Evolutionary conservation across 768 basidiomycete species (phyloP).

Genomic region (Suillus tomentosus): DNA sequence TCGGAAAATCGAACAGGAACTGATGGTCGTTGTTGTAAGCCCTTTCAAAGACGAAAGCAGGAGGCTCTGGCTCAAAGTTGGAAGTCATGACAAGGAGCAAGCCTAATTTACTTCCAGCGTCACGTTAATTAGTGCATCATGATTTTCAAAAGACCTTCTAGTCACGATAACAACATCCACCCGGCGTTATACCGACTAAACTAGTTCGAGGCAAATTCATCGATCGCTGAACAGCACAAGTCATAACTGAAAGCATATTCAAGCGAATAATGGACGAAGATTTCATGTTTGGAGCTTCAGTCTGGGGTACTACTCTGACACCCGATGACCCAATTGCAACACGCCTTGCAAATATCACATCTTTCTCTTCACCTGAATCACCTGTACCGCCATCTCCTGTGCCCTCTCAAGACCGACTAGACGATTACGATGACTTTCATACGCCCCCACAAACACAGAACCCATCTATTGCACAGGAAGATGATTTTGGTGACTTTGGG

Average conservation of each 20-base stretch:
- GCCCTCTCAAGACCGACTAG: constrained; percentile 39
- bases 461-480: constrained; percentile 47
- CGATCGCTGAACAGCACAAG: constrained; percentile 16
- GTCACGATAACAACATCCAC: constrained; percentile 9
- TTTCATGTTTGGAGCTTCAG: constrained; percentile 67
- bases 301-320: constrained; percentile 54
- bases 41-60: background rate
- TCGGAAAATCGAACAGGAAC: constrained; percentile 67
- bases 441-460: constrained; percentile 50
- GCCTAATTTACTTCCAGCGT: background rate
- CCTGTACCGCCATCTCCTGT: constrained; percentile 29
- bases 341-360: constrained; percentile 28
- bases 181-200: constrained; percentile 1
- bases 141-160: background rate
- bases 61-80: background rate
- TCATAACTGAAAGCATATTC: constrained; percentile 12
- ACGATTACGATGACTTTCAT: constrained; percentile 56
- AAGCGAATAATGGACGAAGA: constrained; percentile 69
- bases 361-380: constrained; percentile 22
- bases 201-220: background rate
- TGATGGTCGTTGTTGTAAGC: constrained; percentile 31
- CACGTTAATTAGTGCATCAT: constrained; percentile 1
- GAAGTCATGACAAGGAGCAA: background rate
- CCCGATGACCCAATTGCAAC: constrained; percentile 35
- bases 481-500: constrained; percentile 86